phyloP scores from a whole-genome alignment of 2,329 filamentous ascomycete species.

The Fusarium nodosum region DNA sequence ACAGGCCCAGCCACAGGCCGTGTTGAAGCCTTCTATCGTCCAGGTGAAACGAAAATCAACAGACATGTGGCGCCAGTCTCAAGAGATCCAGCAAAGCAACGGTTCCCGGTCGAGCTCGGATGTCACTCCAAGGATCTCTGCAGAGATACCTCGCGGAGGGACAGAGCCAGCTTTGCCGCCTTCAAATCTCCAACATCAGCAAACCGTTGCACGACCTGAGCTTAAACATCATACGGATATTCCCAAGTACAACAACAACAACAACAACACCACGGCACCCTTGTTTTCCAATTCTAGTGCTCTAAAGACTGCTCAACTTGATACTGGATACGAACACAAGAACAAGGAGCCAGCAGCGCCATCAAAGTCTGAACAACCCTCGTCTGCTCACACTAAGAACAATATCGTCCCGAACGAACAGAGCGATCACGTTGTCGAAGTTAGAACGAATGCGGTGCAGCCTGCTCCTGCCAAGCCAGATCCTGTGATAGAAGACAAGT shows the following conservation, averaged over 20 bases:
- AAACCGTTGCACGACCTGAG: constrained; percentile 2
- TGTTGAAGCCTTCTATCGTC: constrained; percentile 45
- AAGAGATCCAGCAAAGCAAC: constrained; percentile 22
- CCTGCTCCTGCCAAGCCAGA: not conserved
- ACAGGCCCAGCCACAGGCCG: constrained; percentile 47
- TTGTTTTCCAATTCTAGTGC: constrained; percentile 26
- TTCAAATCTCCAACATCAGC: constrained; percentile 20
- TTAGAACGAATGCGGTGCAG: not conserved
- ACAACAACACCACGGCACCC: constrained; percentile 3
- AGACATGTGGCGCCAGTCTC: constrained; percentile 35
- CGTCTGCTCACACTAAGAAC: constrained; percentile 13
- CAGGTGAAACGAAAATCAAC: constrained; percentile 46
- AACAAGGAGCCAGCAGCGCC: constrained; percentile 13
- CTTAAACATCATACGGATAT: not conserved
- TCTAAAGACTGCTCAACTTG: constrained; percentile 17
- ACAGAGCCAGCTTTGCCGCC: not conserved
- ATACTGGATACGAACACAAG: constrained; percentile 1
- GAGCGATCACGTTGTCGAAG: constrained; percentile 1
- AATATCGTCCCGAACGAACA: constrained; percentile 13
- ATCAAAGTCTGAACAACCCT: constrained; percentile 12
- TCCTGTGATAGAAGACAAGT: constrained; percentile 38
- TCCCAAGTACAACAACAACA: constrained; percentile 7
- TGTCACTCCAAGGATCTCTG: constrained; percentile 24
- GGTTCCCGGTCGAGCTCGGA: constrained; percentile 24
- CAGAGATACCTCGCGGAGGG: constrained; percentile 11